These are phyloP conservation scores for Pyricularia sp. DNA, from an alignment of 2,329 filamentous ascomycete species.

Conservation along the genomic window DNA sequence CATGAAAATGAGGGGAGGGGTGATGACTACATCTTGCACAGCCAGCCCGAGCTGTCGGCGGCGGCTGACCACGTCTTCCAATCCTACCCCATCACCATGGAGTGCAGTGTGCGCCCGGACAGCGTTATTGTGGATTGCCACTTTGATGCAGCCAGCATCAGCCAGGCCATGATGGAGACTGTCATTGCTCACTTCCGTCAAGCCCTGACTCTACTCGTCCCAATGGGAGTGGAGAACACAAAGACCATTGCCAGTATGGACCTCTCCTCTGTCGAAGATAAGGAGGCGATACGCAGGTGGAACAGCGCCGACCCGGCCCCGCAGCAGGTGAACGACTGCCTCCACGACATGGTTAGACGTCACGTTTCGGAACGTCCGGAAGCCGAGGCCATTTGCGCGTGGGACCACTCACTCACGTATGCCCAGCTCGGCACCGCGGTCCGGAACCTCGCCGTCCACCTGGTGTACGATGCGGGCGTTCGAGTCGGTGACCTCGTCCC, in stretches of 20 bases:
- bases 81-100: neutral
- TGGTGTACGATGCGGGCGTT: conserved; percentile 12
- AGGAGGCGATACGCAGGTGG: neutral
- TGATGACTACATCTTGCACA: neutral
- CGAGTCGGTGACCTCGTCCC: neutral
- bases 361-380: conserved; percentile 29
- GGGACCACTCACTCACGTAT: conserved; percentile 35
- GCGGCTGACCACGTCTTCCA: neutral
- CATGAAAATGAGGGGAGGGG: neutral
- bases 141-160: conserved; percentile 33
- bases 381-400: conserved; percentile 30
- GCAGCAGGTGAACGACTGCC: neutral
- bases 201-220: conserved; percentile 55
- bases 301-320: neutral
- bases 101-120: conserved; percentile 39
- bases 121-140: conserved; percentile 50
- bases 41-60: neutral
- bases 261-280: neutral
- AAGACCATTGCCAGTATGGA: conserved; percentile 20
- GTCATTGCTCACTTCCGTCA: conserved; percentile 48
- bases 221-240: conserved; percentile 52
- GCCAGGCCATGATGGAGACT: conserved; percentile 21
- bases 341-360: conserved; percentile 34
- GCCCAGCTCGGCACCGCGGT: conserved; percentile 26
- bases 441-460: conserved; percentile 26